These are phyloP conservation scores for Stagonosporopsis cucurbitacearum DNA, from an alignment of 2,329 filamentous ascomycete genomes.

Conservation along the genomic window DNA sequence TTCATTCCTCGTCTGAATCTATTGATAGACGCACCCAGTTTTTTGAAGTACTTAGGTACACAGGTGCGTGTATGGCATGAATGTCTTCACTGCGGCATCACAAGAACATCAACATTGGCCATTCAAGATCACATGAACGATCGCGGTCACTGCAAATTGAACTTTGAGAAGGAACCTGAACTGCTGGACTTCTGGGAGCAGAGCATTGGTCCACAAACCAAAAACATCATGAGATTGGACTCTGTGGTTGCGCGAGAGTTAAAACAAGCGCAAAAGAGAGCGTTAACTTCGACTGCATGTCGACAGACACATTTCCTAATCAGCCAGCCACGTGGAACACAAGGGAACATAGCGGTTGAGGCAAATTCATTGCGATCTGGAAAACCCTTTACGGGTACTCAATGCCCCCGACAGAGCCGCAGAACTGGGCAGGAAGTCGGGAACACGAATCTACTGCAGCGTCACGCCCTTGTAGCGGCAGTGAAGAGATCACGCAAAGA, in stretches of 20 bases:
- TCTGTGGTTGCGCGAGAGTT: not conserved
- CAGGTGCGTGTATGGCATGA: slow-evolving; percentile 37
- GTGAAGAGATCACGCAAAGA: slow-evolving; percentile 30
- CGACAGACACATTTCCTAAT: not conserved
- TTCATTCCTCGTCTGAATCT: not conserved
- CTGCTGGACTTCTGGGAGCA: slow-evolving; percentile 42
- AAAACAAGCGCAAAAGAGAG: not conserved
- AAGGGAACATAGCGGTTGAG: not conserved
- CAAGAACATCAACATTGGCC: slow-evolving; percentile 29
- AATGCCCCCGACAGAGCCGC: not conserved
- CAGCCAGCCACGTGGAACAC: not conserved
- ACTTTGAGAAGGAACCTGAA: slow-evolving; percentile 41
- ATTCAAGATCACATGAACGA: slow-evolving; percentile 46
- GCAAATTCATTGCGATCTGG: not conserved
- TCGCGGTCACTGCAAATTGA: slow-evolving; percentile 43
- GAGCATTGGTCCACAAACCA: not conserved
- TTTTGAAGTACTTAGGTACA: slow-evolving; percentile 40
- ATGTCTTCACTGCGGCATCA: slow-evolving; percentile 45
- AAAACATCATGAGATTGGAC: not conserved
- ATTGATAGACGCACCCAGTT: slow-evolving; percentile 33
- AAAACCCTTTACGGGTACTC: not conserved
- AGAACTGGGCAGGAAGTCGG: slow-evolving; percentile 26
- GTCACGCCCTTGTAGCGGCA: slow-evolving; percentile 24
- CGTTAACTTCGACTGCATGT: not conserved
- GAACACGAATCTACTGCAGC: slow-evolving; percentile 24